Conservation (phyloP, 108 stramenopile genomes). For the Cyclotella choctawhatcheeana region DNA sequence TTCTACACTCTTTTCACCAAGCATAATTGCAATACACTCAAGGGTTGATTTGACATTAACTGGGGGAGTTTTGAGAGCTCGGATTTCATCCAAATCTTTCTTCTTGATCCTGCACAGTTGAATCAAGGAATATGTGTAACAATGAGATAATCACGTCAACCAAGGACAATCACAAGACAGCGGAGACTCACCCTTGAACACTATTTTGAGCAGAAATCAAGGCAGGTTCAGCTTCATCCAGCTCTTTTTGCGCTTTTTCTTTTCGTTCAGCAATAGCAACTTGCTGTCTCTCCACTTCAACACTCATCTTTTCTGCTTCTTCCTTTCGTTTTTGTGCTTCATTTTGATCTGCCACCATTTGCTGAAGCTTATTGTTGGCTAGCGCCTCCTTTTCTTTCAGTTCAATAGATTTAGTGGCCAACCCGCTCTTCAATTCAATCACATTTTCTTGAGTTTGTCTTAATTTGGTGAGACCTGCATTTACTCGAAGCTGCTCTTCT, state of each 20-base stretch:
- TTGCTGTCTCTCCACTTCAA: slow-evolving; percentile 86
- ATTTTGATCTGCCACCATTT: slow-evolving; percentile 99
- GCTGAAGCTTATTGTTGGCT: slow-evolving; percentile 95
- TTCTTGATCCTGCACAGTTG: slow-evolving; percentile 99
- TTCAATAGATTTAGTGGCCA: slow-evolving; percentile 81
- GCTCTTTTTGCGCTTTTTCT: slow-evolving; percentile 91
- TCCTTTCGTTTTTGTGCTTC: slow-evolving; percentile 93
- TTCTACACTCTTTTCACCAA: slow-evolving; percentile 88
- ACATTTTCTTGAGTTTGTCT: slow-evolving; percentile 93
- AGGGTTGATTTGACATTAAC: slow-evolving; percentile 91
- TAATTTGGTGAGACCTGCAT: slow-evolving; percentile 95
- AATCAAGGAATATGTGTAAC: too few relatives aligned
- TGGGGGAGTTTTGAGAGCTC: slow-evolving; percentile 93
- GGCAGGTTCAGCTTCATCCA: slow-evolving; percentile 97
- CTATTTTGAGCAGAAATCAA: slow-evolving; percentile 85
- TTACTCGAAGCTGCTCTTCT: slow-evolving; percentile 96
- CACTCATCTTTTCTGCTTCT: slow-evolving; percentile 90
- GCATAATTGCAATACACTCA: slow-evolving; percentile 96
- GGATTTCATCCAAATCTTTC: slow-evolving; percentile 95
- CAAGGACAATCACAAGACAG: neutral
- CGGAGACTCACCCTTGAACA: too few relatives aligned
- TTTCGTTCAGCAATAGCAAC: slow-evolving; percentile 83
- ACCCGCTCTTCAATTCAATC: slow-evolving; percentile 83
- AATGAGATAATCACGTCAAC: too few relatives aligned
- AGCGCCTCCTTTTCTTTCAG: slow-evolving; percentile 87